These are phyloP conservation scores for Elsinoe perseae DNA, from an alignment of 2,329 filamentous ascomycete genomes.

Conservation along the genomic window DNA sequence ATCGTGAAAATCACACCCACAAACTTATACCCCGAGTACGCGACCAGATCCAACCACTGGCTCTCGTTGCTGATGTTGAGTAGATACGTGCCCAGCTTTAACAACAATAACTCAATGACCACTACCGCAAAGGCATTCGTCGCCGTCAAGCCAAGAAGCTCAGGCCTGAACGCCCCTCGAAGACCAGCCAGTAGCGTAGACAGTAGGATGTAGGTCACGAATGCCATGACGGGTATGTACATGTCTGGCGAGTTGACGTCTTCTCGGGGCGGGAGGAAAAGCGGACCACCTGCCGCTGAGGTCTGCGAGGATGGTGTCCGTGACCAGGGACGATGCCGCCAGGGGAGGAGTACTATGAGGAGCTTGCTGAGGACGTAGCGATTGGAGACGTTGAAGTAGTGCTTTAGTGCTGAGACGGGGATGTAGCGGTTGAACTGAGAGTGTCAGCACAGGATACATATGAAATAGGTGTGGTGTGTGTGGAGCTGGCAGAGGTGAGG, in stretches of 20 bases:
- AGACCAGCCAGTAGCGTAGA: slow-evolving; percentile 85
- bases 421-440: slow-evolving; percentile 69
- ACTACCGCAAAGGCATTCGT: slow-evolving; percentile 77
- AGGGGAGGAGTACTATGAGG: slow-evolving; percentile 88
- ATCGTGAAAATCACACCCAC: slow-evolving; percentile 92
- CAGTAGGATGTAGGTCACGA: slow-evolving; percentile 94
- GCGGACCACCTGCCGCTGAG: slow-evolving; percentile 48
- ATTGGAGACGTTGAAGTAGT: slow-evolving; percentile 99
- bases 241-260: slow-evolving; percentile 98
- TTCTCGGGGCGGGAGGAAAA: slow-evolving; percentile 85
- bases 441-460: neutral
- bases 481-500: too few relatives aligned
- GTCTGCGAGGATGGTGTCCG: slow-evolving; percentile 66
- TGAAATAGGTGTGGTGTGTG: neutral
- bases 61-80: slow-evolving; percentile 89
- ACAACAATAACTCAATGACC: slow-evolving; percentile 74
- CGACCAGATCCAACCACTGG: slow-evolving; percentile 85
- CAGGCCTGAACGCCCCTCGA: slow-evolving; percentile 84
- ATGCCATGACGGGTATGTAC: slow-evolving; percentile 98
- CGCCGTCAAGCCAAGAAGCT: slow-evolving; percentile 83
- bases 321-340: slow-evolving; percentile 96
- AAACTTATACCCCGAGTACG: slow-evolving; percentile 98
- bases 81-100: slow-evolving; percentile 90
- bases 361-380: slow-evolving; percentile 92
- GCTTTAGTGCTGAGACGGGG: slow-evolving; percentile 86